Percentiles rank a stretch among this genome's conserved stretches.
Conservation (phyloP, 805 yeast species). For the Metschnikowia drakensbergensis region DNA sequence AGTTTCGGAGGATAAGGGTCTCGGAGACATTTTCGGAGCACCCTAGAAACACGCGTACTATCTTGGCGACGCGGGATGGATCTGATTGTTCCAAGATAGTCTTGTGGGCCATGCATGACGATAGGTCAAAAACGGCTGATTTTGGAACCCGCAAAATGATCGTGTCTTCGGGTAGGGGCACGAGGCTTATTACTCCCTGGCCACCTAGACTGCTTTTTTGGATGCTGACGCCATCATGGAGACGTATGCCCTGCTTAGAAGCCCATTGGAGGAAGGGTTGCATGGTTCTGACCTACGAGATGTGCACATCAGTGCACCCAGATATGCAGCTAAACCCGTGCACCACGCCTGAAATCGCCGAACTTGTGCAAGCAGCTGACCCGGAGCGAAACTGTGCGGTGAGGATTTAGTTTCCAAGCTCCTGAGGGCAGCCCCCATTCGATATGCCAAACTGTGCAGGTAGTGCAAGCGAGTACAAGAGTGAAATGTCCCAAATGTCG, state of each 20-base stretch:
- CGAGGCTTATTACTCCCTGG: slow-evolving; percentile 9
- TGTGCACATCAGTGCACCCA: background rate
- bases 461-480: too few species aligned
- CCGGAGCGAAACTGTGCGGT: too few species aligned
- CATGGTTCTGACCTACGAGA: background rate
- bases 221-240: slow-evolving; percentile 4
- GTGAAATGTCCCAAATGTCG: background rate
- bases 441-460: too few species aligned
- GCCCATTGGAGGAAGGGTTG: slow-evolving; percentile 6
- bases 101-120: slow-evolving; percentile 2
- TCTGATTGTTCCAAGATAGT: background rate
- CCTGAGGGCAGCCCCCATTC: too few species aligned
- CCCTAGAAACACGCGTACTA: background rate
- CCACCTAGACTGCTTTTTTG: slow-evolving; percentile 14
- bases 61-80: background rate
- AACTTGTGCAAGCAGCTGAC: too few species aligned
- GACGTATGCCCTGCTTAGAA: slow-evolving; percentile 4
- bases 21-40: slow-evolving; percentile 8
- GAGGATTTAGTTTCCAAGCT: too few species aligned
- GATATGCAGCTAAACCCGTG: too few species aligned
- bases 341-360: too few species aligned
- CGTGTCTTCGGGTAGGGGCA: slow-evolving; percentile 3
- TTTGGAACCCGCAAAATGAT: slow-evolving; percentile 14
- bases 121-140: slow-evolving; percentile 8
- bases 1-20: slow-evolving; percentile 15